phyloP scores from a whole-genome alignment of 805 yeast species.

The Saccharomycopsis malanga region DNA sequence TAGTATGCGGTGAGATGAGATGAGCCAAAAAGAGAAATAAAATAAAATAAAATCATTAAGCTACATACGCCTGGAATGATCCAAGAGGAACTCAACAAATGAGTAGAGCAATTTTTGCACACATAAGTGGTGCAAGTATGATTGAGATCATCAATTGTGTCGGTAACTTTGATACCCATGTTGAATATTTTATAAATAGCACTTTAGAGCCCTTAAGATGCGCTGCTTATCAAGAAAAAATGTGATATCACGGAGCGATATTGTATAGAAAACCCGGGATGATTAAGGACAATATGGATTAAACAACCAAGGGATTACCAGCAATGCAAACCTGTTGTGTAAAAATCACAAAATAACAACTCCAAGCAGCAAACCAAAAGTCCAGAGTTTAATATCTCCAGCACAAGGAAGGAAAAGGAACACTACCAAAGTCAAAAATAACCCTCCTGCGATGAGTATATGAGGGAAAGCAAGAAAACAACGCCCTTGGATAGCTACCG shows the following conservation, averaged over 20 bases:
- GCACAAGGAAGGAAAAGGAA: too few species aligned
- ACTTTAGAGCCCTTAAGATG: not conserved
- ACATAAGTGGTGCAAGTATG: conserved; percentile 9
- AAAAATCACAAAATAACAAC: too few species aligned
- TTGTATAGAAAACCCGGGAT: not conserved
- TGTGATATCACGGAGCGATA: not conserved
- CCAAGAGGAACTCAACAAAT: conserved; percentile 18
- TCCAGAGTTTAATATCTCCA: too few species aligned
- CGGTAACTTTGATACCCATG: conserved; percentile 20
- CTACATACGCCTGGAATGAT: conserved; percentile 21
- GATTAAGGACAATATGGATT: not conserved
- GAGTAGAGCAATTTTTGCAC: conserved; percentile 15
- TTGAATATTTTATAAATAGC: not conserved
- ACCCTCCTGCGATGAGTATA: too few species aligned
- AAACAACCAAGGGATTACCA: not conserved
- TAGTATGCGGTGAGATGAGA: not conserved
- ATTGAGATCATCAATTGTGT: conserved; percentile 16
- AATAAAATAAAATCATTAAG: not conserved
- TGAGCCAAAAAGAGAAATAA: not conserved
- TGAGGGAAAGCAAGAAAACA: too few species aligned
- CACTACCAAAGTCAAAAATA: too few species aligned
- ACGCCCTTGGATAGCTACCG: too few species aligned
- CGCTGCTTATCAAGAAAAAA: not conserved
- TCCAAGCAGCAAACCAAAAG: too few species aligned
- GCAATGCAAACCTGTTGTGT: too few species aligned